Evolutionary conservation across 1,284 basidiomycete genomes (phyloP).

Genomic region (Fomitopsis betulina): DNA sequence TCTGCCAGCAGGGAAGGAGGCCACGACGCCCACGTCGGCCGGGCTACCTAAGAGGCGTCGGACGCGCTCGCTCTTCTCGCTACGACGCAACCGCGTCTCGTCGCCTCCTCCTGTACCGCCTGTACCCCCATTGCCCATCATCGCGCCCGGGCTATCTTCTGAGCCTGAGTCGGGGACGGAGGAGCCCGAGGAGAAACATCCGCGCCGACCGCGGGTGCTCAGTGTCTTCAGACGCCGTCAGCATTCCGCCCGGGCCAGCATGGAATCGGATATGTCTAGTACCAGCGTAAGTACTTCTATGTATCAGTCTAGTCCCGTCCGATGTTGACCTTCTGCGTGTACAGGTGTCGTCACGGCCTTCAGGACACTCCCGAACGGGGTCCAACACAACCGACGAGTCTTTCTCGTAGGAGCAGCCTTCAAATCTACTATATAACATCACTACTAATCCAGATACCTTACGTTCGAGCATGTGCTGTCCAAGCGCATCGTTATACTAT

Average conservation of each 20-base stretch:
- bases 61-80: conserved; percentile 1
- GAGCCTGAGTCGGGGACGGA: conserved; percentile 18
- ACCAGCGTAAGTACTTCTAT: conserved; percentile 12
- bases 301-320: background rate
- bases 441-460: background rate
- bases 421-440: background rate
- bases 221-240: conserved; percentile 38
- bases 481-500: background rate
- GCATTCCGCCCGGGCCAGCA: conserved; percentile 14
- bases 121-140: conserved; percentile 2
- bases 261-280: conserved; percentile 19
- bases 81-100: background rate
- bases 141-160: conserved; percentile 13
- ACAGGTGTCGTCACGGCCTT: background rate
- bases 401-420: background rate
- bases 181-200: conserved; percentile 7
- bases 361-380: background rate
- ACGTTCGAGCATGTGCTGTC: background rate
- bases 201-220: conserved; percentile 28
- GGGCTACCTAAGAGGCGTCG: background rate
- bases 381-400: background rate
- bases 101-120: background rate
- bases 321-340: background rate
- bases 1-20: background rate
- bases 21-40: background rate